Evolutionary conservation across 306 rosid species (phyloP).

Genomic region (Vachellia pachyceras): DNA sequence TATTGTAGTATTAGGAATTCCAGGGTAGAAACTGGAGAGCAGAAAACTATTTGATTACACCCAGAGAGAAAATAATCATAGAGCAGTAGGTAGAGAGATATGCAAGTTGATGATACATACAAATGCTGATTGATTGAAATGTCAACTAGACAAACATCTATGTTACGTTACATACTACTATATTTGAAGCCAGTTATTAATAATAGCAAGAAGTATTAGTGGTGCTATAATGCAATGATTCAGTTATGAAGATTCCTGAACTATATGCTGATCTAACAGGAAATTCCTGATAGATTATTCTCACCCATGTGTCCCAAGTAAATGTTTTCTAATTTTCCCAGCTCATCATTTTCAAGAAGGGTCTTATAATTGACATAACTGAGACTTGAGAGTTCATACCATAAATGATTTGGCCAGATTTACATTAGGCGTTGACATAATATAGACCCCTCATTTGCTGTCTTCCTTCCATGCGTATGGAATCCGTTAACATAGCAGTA

Average conservation of each 20-base stretch:
- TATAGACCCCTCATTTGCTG: background rate
- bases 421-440: background rate
- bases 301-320: conserved; percentile 1
- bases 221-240: background rate
- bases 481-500: background rate
- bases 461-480: background rate
- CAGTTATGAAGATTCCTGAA: background rate
- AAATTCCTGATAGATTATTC: background rate
- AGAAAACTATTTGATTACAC: background rate
- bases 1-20: background rate
- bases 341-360: conserved; percentile 1
- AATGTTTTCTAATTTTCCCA: background rate
- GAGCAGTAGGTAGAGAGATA: background rate
- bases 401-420: background rate
- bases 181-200: background rate
- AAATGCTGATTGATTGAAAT: background rate
- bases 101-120: background rate
- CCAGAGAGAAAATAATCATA: background rate
- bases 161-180: background rate
- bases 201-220: background rate
- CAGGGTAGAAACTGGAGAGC: background rate
- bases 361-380: conserved; percentile 9
- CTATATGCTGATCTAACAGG: background rate
- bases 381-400: background rate
- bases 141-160: background rate